phyloP scores from a whole-genome alignment of 2,329 filamentous ascomycete genomes.

The Colletotrichum gigasporum region DNA sequence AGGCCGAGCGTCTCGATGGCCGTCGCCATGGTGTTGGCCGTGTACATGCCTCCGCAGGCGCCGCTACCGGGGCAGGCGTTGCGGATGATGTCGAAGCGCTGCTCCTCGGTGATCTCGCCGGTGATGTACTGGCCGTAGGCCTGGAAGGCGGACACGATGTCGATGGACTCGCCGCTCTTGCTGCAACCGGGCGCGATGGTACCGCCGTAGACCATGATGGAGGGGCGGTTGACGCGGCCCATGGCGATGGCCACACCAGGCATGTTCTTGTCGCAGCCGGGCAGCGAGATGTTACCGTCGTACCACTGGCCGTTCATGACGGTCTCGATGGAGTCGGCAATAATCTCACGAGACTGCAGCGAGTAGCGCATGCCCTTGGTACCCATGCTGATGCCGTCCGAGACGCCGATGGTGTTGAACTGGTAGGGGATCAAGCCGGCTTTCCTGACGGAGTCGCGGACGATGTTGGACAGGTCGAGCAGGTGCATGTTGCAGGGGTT shows the following conservation, averaged over 20 bases:
- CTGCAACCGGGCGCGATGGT: conserved; percentile 93
- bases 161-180: conserved; percentile 77
- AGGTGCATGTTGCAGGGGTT: conserved; percentile 99
- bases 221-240: conserved; percentile 92
- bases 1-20: conserved; percentile 93
- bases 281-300: conserved; percentile 95
- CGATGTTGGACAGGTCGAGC: conserved; percentile 84
- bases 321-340: conserved; percentile 97
- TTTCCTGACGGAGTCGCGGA: conserved; percentile 69
- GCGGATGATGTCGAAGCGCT: conserved; percentile 93
- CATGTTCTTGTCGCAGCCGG: conserved; percentile 99
- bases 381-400: conserved; percentile 97
- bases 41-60: conserved; percentile 89
- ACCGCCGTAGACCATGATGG: conserved; percentile 97
- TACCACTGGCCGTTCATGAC: conserved; percentile 99
- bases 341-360: conserved; percentile 93
- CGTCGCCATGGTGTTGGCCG: conserved; percentile 92
- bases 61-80: conserved; percentile 79
- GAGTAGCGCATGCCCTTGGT: conserved; percentile 97
- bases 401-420: conserved; percentile 99
- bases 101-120: conserved; percentile 88
- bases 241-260: conserved; percentile 91
- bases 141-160: conserved; percentile 98
- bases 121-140: conserved; percentile 95
- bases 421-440: conserved; percentile 91